Evolutionary conservation across 805 yeast species (phyloP).

Genomic region (Starmerella bacillaris): DNA sequence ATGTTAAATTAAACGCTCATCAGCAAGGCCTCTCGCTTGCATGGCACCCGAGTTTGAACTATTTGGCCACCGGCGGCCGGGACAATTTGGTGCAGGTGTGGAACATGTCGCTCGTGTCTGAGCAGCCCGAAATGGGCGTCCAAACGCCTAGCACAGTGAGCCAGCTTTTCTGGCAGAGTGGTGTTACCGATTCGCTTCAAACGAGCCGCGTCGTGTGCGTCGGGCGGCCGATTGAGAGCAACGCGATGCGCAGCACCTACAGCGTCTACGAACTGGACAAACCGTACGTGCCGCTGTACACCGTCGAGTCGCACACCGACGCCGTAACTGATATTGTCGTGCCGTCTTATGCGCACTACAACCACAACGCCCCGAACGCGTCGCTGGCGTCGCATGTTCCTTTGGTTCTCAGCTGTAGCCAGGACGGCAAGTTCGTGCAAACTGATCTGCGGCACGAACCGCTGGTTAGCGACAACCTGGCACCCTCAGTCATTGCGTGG

Average conservation of each 20-base stretch:
- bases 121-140: constrained; percentile 50
- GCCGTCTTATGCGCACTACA: too few relatives aligned
- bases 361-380: too few relatives aligned
- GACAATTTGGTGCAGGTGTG: constrained; percentile 69
- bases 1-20: constrained; percentile 68
- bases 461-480: constrained; percentile 33
- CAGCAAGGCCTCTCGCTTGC: constrained; percentile 74
- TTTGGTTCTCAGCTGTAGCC: constrained; percentile 33
- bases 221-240: constrained; percentile 13
- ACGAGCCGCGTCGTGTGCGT: constrained; percentile 10
- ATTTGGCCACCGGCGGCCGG: constrained; percentile 79
- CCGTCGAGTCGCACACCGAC: constrained; percentile 32
- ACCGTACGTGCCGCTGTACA: constrained; percentile 49
- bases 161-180: constrained; percentile 45
- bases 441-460: constrained; percentile 31
- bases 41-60: constrained; percentile 73
- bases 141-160: constrained; percentile 63
- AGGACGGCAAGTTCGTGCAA: constrained; percentile 32
- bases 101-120: constrained; percentile 32
- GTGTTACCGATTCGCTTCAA: constrained; percentile 1
- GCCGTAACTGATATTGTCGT: constrained; percentile 32
- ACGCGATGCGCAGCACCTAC: constrained; percentile 6
- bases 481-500: constrained; percentile 42
- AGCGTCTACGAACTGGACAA: constrained; percentile 25
- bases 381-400: too few relatives aligned